These are phyloP conservation scores for Trypanosoma platydactyli DNA, from an alignment of 208 protist genomes.

Conservation along the genomic window DNA sequence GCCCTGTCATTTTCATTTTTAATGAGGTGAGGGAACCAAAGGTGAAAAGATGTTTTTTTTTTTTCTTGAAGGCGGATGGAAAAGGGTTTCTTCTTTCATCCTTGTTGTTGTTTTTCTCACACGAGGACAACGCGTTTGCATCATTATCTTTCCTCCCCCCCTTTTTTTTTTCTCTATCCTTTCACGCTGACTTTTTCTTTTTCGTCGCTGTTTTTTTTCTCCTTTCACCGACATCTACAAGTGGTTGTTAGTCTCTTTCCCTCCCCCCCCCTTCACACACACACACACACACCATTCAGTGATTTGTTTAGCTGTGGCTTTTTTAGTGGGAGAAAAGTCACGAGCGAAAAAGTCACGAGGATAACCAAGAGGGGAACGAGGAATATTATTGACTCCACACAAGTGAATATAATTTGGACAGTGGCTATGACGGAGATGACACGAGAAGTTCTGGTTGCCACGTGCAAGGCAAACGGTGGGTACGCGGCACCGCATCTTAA, in stretches of 20 bases:
- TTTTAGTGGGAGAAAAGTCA: too few relatives aligned
- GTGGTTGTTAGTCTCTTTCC: too few relatives aligned
- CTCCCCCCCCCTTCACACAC: too few relatives aligned
- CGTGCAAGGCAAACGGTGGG: slow-evolving; percentile 84
- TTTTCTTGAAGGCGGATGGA: not conserved
- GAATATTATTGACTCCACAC: too few relatives aligned
- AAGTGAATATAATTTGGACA: too few relatives aligned
- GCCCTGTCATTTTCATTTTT: not conserved
- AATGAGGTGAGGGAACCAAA: not conserved
- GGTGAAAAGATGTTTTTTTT: not conserved
- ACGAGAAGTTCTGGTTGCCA: slow-evolving; percentile 66
- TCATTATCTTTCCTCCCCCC: not conserved
- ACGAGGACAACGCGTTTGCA: too few relatives aligned
- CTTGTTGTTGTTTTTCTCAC: slow-evolving; percentile 20
- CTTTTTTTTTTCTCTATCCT: slow-evolving; percentile 1
- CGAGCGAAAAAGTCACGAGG: too few relatives aligned
- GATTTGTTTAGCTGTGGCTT: too few relatives aligned
- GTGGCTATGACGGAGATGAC: slow-evolving; percentile 79
- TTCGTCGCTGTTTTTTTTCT: too few relatives aligned
- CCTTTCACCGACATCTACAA: too few relatives aligned
- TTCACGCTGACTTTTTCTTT: not conserved
- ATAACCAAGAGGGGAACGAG: too few relatives aligned
- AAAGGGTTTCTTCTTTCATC: slow-evolving; percentile 13
- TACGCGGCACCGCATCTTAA: slow-evolving; percentile 86
- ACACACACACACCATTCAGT: too few relatives aligned